Conservation (phyloP, 176 grass and related monocot species). For the Carex scoparia region DNA sequence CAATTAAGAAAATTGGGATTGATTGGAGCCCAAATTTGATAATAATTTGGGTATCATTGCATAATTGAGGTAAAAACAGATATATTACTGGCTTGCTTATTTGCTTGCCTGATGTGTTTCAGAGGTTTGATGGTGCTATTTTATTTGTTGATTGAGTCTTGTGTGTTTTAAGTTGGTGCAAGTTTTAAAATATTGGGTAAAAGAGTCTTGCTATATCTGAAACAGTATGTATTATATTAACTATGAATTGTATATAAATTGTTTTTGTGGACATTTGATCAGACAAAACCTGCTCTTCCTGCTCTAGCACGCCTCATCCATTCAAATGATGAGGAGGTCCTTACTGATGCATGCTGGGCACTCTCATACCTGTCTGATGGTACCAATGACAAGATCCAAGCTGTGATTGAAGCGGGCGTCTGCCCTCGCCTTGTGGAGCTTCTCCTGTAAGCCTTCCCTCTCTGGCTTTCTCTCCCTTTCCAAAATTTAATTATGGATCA, state of each 20-base stretch:
- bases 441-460: conserved; percentile 55
- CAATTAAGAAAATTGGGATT: neutral
- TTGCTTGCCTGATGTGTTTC: neutral
- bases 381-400: conserved; percentile 96
- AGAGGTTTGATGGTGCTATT: neutral
- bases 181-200: neutral
- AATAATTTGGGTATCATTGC: neutral
- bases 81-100: neutral
- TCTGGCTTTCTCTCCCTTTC: neutral
- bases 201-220: neutral
- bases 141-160: conserved; percentile 1
- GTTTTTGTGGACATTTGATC: conserved; percentile 19
- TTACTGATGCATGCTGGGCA: conserved; percentile 98
- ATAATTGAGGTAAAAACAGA: neutral
- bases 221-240: neutral
- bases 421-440: conserved; percentile 90
- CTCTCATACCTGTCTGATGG: conserved; percentile 98
- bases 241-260: neutral
- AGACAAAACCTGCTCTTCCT: conserved; percentile 95
- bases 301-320: conserved; percentile 78
- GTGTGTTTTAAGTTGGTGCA: neutral
- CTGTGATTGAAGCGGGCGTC: conserved; percentile 92
- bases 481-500: neutral
- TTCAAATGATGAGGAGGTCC: conserved; percentile 95
- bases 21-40: neutral